Evolutionary conservation across 495 filamentous ascomycete species (phyloP).

Genomic region (Opeltia flavorubescens): DNA sequence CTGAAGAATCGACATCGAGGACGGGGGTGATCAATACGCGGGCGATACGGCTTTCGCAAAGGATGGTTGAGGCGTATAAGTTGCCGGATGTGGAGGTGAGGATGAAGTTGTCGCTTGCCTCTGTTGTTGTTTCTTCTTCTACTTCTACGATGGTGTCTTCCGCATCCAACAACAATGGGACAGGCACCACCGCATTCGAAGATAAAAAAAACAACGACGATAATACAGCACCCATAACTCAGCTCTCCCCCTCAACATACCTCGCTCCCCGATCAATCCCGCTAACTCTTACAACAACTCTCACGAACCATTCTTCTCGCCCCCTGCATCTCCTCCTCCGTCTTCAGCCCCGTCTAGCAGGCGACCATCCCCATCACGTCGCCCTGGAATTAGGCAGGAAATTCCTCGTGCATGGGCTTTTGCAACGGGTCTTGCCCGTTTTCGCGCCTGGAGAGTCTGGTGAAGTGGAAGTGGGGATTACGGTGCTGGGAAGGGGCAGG

Average conservation of each 20-base stretch:
- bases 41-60: conserved; percentile 50
- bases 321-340: conserved; percentile 62
- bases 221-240: conserved; percentile 15
- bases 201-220: background rate
- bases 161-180: background rate
- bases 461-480: conserved; percentile 47
- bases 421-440: conserved; percentile 57
- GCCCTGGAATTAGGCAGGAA: conserved; percentile 75
- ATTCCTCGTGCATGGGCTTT: conserved; percentile 68
- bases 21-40: conserved; percentile 63
- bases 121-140: conserved; percentile 7
- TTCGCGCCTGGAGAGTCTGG: conserved; percentile 40
- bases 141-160: background rate
- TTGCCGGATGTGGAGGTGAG: conserved; percentile 67
- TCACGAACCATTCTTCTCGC: conserved; percentile 56
- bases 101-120: conserved; percentile 44
- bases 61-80: conserved; percentile 74
- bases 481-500: conserved; percentile 60
- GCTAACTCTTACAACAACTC: conserved; percentile 47
- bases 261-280: conserved; percentile 55
- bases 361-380: conserved; percentile 49
- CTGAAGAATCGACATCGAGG: conserved; percentile 40
- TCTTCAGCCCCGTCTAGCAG: conserved; percentile 59
- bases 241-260: conserved; percentile 36
- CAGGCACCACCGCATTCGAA: conserved; percentile 5